A percentile compares a stretch with the other conserved stretches of the same genome.
phyloP scores from a whole-genome alignment of 2,329 filamentous ascomycete species.

The Penicillium sp. region DNA sequence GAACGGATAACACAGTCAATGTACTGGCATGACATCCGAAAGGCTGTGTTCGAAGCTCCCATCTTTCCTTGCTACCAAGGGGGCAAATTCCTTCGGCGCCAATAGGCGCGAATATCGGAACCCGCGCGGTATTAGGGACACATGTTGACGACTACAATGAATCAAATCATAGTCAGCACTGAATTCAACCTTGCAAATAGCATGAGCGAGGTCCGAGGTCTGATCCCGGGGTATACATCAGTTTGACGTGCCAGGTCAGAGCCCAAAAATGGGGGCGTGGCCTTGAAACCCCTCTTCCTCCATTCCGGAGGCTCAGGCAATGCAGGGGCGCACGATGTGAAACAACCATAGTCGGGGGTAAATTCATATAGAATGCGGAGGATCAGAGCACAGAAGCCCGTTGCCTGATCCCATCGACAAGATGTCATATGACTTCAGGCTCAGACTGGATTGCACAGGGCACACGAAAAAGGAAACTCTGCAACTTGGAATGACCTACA shows the following conservation, averaged over 20 bases:
- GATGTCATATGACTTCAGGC: not conserved
- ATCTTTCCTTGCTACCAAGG: conserved; percentile 41
- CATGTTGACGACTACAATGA: conserved; percentile 39
- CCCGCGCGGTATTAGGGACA: conserved; percentile 37
- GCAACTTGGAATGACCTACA: conserved; percentile 27
- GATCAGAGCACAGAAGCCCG: not conserved
- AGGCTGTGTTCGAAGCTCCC: conserved; percentile 42
- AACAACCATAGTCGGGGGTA: not conserved
- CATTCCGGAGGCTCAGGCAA: conserved; percentile 6
- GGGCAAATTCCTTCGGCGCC: conserved; percentile 39
- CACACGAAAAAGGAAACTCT: not conserved
- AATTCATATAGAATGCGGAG: not conserved
- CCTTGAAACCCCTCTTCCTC: not conserved
- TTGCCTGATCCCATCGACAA: not conserved
- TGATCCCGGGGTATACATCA: not conserved
- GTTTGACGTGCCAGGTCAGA: not conserved
- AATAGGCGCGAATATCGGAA: conserved; percentile 43
- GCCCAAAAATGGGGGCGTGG: not conserved
- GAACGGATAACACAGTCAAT: conserved; percentile 38
- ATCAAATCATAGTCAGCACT: not conserved
- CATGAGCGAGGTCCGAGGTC: not conserved
- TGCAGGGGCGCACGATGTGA: conserved; percentile 8
- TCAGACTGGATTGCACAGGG: not conserved
- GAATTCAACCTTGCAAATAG: not conserved
- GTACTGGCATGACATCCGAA: conserved; percentile 46